These are phyloP conservation scores for Pharnaceum exiguum DNA, from an alignment of 148 eudicot genomes.

Conservation along the genomic window DNA sequence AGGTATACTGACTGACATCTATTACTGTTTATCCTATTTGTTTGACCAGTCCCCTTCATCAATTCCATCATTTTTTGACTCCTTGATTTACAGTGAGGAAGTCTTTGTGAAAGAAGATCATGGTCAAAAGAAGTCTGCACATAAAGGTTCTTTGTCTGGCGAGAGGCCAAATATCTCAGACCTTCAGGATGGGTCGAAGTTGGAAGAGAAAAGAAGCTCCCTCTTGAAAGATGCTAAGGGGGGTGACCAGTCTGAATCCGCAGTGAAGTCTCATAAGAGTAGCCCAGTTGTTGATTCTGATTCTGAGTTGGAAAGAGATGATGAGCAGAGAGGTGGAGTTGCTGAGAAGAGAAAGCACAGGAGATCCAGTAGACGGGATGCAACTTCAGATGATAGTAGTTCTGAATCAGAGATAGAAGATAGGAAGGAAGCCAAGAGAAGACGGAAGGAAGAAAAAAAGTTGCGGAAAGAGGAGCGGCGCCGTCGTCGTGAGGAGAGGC, in stretches of 20 bases:
- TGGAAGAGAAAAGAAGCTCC: constrained; percentile 32
- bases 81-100: constrained; percentile 37
- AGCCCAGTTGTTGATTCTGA: constrained; percentile 42
- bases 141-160: constrained; percentile 19
- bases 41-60: background rate
- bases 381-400: constrained; percentile 58
- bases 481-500: constrained; percentile 74
- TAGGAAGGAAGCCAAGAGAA: constrained; percentile 74
- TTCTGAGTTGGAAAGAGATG: constrained; percentile 55
- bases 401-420: constrained; percentile 69
- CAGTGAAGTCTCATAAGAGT: constrained; percentile 30
- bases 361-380: constrained; percentile 51
- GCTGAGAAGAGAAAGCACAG: constrained; percentile 66
- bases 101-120: constrained; percentile 25
- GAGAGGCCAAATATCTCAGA: constrained; percentile 22
- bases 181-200: constrained; percentile 21
- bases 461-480: constrained; percentile 76
- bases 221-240: constrained; percentile 31
- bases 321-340: constrained; percentile 36
- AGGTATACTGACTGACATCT: constrained; percentile 33
- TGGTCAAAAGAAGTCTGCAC: constrained; percentile 28
- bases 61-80: constrained; percentile 6
- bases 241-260: constrained; percentile 24
- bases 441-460: constrained; percentile 79
- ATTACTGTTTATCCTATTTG: background rate